These are phyloP conservation scores for Penicillium corylophilum DNA, from an alignment of 2,329 filamentous ascomycete species.

Conservation along the genomic window DNA sequence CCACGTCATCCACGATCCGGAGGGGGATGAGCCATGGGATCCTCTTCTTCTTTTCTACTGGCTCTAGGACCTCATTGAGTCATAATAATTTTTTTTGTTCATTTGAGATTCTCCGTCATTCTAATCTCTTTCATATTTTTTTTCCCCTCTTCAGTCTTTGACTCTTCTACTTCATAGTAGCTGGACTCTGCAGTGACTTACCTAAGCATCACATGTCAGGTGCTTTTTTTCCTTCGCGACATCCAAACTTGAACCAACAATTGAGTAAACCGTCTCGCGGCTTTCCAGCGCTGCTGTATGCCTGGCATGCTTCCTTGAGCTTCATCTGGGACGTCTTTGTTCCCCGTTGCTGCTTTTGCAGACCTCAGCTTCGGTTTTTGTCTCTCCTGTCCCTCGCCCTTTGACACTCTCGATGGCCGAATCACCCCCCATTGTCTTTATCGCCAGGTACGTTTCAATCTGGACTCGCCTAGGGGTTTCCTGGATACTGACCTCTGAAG, in stretches of 20 bases:
- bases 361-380: not conserved
- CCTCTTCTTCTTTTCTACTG: not conserved
- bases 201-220: constrained; percentile 14
- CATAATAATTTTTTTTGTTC: not conserved
- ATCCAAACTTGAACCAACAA: not conserved
- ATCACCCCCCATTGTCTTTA: constrained; percentile 43
- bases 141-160: not conserved
- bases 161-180: too few species aligned
- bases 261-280: not conserved
- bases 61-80: not conserved
- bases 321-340: not conserved
- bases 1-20: not conserved
- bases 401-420: constrained; percentile 32
- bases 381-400: constrained; percentile 3
- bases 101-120: not conserved
- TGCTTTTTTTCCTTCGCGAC: constrained; percentile 2
- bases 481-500: constrained; percentile 52
- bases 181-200: not conserved
- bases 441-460: constrained; percentile 38
- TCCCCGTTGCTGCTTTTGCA: constrained; percentile 1
- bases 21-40: not conserved
- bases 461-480: not conserved
- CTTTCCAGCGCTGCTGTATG: constrained; percentile 1
- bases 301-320: constrained; percentile 6
- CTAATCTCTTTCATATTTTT: not conserved